phyloP scores from a whole-genome alignment of 1,139 yeast species.

The Diutina sp. region DNA sequence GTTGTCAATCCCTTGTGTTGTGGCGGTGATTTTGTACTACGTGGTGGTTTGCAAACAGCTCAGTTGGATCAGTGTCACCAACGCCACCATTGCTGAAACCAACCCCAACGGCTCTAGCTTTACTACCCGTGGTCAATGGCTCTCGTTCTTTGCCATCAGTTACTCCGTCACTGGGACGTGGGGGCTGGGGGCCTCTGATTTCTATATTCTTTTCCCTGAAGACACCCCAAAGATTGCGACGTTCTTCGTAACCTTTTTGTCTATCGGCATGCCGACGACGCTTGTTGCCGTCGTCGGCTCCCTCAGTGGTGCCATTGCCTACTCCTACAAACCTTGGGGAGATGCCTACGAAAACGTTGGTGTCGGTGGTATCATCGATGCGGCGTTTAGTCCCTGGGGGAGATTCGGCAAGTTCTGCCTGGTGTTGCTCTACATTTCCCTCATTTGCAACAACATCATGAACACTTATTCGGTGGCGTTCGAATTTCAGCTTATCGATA shows the following conservation, averaged over 20 bases:
- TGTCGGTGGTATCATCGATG: slow-evolving; percentile 14
- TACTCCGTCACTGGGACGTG: slow-evolving; percentile 17
- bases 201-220: slow-evolving; percentile 15
- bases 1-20: slow-evolving; percentile 12
- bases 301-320: slow-evolving; percentile 14
- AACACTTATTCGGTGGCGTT: slow-evolving; percentile 16
- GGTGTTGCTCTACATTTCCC: slow-evolving; percentile 19
- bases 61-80: slow-evolving; percentile 7
- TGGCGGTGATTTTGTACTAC: slow-evolving; percentile 12
- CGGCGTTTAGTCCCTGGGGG: slow-evolving; percentile 15
- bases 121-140: slow-evolving; percentile 12
- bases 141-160: slow-evolving; percentile 15
- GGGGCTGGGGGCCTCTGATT: slow-evolving; percentile 19
- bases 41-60: slow-evolving; percentile 12
- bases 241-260: slow-evolving; percentile 13
- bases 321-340: slow-evolving; percentile 13
- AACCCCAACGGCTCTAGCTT: neutral
- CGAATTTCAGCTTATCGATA: slow-evolving; percentile 14
- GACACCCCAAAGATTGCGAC: slow-evolving; percentile 10
- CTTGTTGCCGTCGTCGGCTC: slow-evolving; percentile 14
- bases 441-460: slow-evolving; percentile 25
- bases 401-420: slow-evolving; percentile 19
- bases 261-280: slow-evolving; percentile 14
- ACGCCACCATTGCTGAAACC: slow-evolving; percentile 9
- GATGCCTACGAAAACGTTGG: slow-evolving; percentile 11